Conservation (phyloP, 352 stramenopile genomes). For the Salisapilia sapeloensis region DNA sequence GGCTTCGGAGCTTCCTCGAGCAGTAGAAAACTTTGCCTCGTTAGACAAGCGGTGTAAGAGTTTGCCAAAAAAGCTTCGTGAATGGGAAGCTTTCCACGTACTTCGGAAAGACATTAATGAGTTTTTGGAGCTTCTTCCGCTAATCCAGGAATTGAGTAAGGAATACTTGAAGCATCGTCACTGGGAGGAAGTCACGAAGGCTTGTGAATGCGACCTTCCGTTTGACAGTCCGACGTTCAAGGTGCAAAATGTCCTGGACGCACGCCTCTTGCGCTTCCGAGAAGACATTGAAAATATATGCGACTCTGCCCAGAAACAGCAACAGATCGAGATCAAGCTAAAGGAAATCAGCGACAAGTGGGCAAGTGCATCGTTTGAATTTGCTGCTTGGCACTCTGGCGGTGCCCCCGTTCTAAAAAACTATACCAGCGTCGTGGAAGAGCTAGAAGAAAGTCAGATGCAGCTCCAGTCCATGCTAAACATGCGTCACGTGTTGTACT, state of each 20-base stretch:
- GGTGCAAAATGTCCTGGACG: conserved; percentile 65
- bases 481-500: conserved; percentile 81
- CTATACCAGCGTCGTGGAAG: conserved; percentile 74
- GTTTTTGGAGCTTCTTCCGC: conserved; percentile 71
- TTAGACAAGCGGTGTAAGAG: conserved; percentile 70
- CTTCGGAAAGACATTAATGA: conserved; percentile 64
- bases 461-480: conserved; percentile 79
- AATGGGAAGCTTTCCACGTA: conserved; percentile 72
- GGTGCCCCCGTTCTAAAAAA: conserved; percentile 53
- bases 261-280: conserved; percentile 57
- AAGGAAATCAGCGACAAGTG: conserved; percentile 77
- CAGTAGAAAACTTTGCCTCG: conserved; percentile 35
- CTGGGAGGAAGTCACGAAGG: conserved; percentile 63
- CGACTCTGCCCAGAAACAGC: conserved; percentile 81
- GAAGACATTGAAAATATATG: conserved; percentile 78
- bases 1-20: conserved; percentile 21
- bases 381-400: conserved; percentile 71
- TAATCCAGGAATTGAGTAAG: conserved; percentile 65
- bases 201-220: conserved; percentile 25
- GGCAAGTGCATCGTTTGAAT: conserved; percentile 62
- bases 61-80: conserved; percentile 67
- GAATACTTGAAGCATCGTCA: conserved; percentile 78
- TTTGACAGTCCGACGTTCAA: conserved; percentile 67
- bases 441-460: conserved; percentile 80
- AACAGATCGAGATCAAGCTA: conserved; percentile 81